Conservation (phyloP, 352 stramenopile species). For the Pythium sukuiense region DNA sequence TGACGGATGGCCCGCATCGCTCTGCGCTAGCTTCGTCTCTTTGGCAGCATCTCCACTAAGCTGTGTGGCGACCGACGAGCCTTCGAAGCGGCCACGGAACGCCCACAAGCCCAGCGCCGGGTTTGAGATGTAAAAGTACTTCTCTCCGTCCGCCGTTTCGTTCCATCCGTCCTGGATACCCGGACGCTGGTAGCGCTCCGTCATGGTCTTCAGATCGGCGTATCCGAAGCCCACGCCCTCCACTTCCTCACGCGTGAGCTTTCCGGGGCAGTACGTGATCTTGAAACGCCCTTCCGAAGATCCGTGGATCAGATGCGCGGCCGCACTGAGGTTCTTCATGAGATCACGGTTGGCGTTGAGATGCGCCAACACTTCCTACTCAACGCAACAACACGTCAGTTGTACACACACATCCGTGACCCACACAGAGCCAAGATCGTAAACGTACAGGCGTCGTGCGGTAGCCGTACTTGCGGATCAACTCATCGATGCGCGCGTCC, state of each 20-base stretch:
- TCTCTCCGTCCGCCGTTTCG: conserved; percentile 65
- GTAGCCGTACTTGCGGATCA: conserved; percentile 98
- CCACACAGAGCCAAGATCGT: not conserved
- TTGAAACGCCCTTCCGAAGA: conserved; percentile 96
- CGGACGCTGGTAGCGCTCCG: conserved; percentile 75
- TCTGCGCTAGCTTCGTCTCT: conserved; percentile 33
- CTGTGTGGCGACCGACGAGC: conserved; percentile 32
- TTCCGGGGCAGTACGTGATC: conserved; percentile 93
- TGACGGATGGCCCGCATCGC: conserved; percentile 51
- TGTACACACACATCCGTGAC: not conserved
- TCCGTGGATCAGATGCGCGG: conserved; percentile 97
- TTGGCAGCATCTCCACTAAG: conserved; percentile 7
- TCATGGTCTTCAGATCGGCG: conserved; percentile 85
- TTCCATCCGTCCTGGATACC: conserved; percentile 94
- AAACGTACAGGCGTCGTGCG: conserved; percentile 88
- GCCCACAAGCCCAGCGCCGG: conserved; percentile 96
- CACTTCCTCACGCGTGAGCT: conserved; percentile 92
- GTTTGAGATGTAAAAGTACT: conserved; percentile 97
- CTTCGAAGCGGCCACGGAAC: conserved; percentile 79
- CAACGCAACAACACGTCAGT: not conserved
- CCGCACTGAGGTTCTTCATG: conserved; percentile 94
- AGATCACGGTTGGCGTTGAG: conserved; percentile 92
- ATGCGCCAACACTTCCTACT: conserved; percentile 89
- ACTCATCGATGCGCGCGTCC: conserved; percentile 90
- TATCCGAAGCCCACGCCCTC: conserved; percentile 94